Evolutionary conservation across 2,329 filamentous ascomycete species (phyloP).

Genomic region (Blastomyces percursus): DNA sequence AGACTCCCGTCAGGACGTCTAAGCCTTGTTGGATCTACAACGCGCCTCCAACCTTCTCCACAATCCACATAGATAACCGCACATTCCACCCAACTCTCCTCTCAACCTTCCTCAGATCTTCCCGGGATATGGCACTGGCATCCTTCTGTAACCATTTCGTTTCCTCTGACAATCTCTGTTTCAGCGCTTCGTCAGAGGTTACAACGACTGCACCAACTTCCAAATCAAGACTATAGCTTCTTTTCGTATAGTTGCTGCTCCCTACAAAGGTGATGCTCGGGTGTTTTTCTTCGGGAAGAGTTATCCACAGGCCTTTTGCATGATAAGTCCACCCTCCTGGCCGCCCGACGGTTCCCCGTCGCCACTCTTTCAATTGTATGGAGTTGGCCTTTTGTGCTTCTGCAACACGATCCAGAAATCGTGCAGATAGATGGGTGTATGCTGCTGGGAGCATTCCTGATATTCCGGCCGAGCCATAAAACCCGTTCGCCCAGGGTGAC

Average conservation of each 20-base stretch:
- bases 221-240: slow-evolving; percentile 83
- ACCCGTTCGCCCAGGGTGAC: slow-evolving; percentile 87
- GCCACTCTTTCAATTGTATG: slow-evolving; percentile 79
- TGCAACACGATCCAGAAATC: slow-evolving; percentile 59
- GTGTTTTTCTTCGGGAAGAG: slow-evolving; percentile 45
- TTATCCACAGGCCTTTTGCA: slow-evolving; percentile 90
- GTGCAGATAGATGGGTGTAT: slow-evolving; percentile 76
- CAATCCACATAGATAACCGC: slow-evolving; percentile 85
- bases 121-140: slow-evolving; percentile 55
- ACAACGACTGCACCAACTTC: slow-evolving; percentile 82
- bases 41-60: slow-evolving; percentile 74
- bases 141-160: slow-evolving; percentile 69
- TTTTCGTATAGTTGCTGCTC: slow-evolving; percentile 89
- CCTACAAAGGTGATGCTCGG: slow-evolving; percentile 77
- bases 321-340: slow-evolving; percentile 93
- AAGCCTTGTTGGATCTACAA: slow-evolving; percentile 42
- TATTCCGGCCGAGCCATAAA: slow-evolving; percentile 77
- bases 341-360: slow-evolving; percentile 65
- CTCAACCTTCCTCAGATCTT: slow-evolving; percentile 72
- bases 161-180: slow-evolving; percentile 64
- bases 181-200: slow-evolving; percentile 62
- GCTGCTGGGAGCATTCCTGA: slow-evolving; percentile 84
- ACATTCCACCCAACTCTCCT: slow-evolving; percentile 78
- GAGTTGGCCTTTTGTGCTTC: slow-evolving; percentile 43
- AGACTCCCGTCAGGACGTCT: neutral